A percentile compares a stretch with the other conserved stretches of the same genome.
Conservation (phyloP, 2,329 filamentous ascomycete genomes). For the Plectosphaerella sp. region DNA sequence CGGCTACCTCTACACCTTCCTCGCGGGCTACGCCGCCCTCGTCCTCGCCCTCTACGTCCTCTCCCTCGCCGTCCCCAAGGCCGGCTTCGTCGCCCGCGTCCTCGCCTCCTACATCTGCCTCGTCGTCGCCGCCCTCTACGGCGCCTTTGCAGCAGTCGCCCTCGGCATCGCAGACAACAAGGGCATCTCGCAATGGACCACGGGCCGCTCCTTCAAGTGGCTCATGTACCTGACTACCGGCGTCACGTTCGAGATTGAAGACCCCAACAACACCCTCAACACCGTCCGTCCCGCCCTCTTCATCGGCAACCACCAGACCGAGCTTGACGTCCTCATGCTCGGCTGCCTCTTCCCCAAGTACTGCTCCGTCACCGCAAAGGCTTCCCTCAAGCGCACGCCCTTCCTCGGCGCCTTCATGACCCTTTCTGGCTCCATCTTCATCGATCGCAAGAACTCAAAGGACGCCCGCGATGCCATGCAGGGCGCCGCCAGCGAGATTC, state of each 20-base stretch:
- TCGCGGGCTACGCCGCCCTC: constrained; percentile 46
- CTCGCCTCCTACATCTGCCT: constrained; percentile 63
- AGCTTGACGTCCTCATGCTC: constrained; percentile 90
- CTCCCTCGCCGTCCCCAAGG: constrained; percentile 52
- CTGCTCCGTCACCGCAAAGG: constrained; percentile 91
- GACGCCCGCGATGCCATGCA: constrained; percentile 83
- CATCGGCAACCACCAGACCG: constrained; percentile 92
- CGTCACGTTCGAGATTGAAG: constrained; percentile 70
- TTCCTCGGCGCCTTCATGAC: constrained; percentile 94
- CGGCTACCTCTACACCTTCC: constrained; percentile 38
- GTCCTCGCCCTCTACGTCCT: constrained; percentile 57
- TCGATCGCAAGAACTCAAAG: constrained; percentile 81
- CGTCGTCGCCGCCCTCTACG: constrained; percentile 61
- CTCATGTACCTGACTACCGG: constrained; percentile 72
- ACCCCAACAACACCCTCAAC: constrained; percentile 57
- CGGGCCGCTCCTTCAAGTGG: constrained; percentile 74
- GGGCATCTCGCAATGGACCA: constrained; percentile 80
- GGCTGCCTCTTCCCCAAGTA: constrained; percentile 85
- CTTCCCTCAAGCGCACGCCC: constrained; percentile 61
- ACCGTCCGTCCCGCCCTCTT: constrained; percentile 79
- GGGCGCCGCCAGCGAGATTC: constrained; percentile 77
- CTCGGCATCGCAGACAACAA: constrained; percentile 69
- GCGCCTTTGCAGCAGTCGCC: constrained; percentile 67
- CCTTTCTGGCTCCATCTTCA: constrained; percentile 86
- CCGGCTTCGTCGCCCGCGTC: constrained; percentile 65